These are phyloP conservation scores for Fibroporia radiculosa DNA, from an alignment of 768 basidiomycete genomes.

Conservation along the genomic window DNA sequence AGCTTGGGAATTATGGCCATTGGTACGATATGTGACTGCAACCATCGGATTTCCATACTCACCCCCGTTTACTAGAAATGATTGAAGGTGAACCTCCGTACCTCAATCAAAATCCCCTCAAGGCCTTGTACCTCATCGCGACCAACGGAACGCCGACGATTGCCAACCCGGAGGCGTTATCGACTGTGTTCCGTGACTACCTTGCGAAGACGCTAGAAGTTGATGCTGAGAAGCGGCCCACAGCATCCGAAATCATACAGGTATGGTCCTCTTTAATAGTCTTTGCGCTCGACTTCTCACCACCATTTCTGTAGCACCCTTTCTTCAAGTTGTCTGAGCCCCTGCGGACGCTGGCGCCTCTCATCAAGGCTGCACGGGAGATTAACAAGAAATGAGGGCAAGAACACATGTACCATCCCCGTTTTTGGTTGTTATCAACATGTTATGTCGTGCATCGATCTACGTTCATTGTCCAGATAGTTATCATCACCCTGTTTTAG, in stretches of 20 bases:
- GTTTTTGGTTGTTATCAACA: background rate
- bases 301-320: slow-evolving; percentile 47
- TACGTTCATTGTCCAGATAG: slow-evolving; percentile 14
- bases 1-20: slow-evolving; percentile 95
- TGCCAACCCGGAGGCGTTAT: slow-evolving; percentile 78
- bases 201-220: slow-evolving; percentile 85
- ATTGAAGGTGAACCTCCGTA: slow-evolving; percentile 98
- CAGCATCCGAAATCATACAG: slow-evolving; percentile 70
- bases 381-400: slow-evolving; percentile 51
- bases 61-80: slow-evolving; percentile 71
- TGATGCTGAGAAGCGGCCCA: slow-evolving; percentile 89
- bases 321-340: slow-evolving; percentile 89
- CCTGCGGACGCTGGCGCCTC: slow-evolving; percentile 73
- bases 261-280: slow-evolving; percentile 35
- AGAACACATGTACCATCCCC: too few species aligned
- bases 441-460: slow-evolving; percentile 10
- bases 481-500: background rate
- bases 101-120: slow-evolving; percentile 92
- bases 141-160: slow-evolving; percentile 97
- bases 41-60: background rate
- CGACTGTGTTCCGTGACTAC: slow-evolving; percentile 81
- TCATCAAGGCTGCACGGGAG: slow-evolving; percentile 90
- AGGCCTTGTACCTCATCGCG: slow-evolving; percentile 95
- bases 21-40: too few species aligned
- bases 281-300: background rate